Evolutionary conservation across 805 yeast species (phyloP).

Genomic region (Yarrowia yakushimensis): DNA sequence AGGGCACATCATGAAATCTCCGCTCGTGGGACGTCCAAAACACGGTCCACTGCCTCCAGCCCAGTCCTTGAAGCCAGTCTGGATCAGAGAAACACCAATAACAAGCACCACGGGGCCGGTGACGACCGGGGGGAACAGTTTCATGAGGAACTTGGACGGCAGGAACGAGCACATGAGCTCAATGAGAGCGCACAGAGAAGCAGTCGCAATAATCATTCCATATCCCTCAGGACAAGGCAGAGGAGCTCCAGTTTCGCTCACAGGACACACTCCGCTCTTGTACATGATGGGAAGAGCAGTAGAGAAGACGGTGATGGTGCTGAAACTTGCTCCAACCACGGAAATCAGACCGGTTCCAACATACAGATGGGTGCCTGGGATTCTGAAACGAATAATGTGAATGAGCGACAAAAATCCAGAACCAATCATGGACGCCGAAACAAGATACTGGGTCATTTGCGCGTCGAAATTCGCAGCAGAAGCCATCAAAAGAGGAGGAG

Average conservation of each 20-base stretch:
- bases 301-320: slow-evolving; percentile 76
- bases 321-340: slow-evolving; percentile 88
- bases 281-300: slow-evolving; percentile 82
- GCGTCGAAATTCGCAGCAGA: slow-evolving; percentile 55
- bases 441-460: slow-evolving; percentile 55
- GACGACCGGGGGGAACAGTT: slow-evolving; percentile 80
- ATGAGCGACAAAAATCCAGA: slow-evolving; percentile 67
- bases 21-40: slow-evolving; percentile 37
- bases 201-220: slow-evolving; percentile 81
- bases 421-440: slow-evolving; percentile 67
- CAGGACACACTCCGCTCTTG: slow-evolving; percentile 61
- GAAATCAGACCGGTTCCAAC: slow-evolving; percentile 86
- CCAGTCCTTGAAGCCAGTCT: slow-evolving; percentile 78
- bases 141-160: slow-evolving; percentile 69
- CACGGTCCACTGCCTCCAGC: slow-evolving; percentile 71
- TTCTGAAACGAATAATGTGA: slow-evolving; percentile 78
- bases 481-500: slow-evolving; percentile 78
- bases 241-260: slow-evolving; percentile 56
- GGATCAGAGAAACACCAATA: slow-evolving; percentile 69
- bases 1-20: slow-evolving; percentile 50
- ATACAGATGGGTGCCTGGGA: slow-evolving; percentile 67
- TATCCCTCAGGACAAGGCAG: slow-evolving; percentile 88
- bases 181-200: slow-evolving; percentile 69
- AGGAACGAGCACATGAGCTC: slow-evolving; percentile 71
- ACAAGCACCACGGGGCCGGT: slow-evolving; percentile 90